These are phyloP conservation scores for Acidomyces sp. DNA, from an alignment of 495 filamentous ascomycete genomes.

Conservation along the genomic window DNA sequence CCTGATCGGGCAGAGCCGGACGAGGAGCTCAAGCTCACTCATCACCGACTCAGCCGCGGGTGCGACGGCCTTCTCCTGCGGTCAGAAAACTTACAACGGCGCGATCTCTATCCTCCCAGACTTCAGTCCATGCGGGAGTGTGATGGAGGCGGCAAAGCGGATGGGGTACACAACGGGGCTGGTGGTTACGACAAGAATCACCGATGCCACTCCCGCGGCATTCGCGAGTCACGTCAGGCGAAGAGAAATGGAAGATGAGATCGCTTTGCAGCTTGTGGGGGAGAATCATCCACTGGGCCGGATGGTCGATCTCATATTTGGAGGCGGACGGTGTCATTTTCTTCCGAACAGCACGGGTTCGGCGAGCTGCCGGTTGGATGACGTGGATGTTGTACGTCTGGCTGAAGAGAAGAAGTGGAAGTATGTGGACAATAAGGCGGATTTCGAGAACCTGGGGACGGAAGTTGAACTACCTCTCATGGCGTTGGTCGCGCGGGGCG, in stretches of 20 bases:
- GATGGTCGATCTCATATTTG: slow-evolving; percentile 80
- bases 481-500: slow-evolving; percentile 68
- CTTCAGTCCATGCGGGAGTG: slow-evolving; percentile 76
- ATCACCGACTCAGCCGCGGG: slow-evolving; percentile 93
- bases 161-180: slow-evolving; percentile 85
- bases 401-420: slow-evolving; percentile 66
- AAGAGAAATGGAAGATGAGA: slow-evolving; percentile 69
- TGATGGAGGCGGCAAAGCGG: slow-evolving; percentile 85
- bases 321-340: slow-evolving; percentile 89
- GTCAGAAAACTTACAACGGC: slow-evolving; percentile 84
- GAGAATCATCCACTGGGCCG: slow-evolving; percentile 65
- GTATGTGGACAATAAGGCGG: slow-evolving; percentile 56
- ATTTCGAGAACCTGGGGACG: slow-evolving; percentile 72
- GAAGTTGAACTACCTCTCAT: slow-evolving; percentile 68
- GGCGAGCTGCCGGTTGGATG: slow-evolving; percentile 69
- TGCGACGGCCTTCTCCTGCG: slow-evolving; percentile 91
- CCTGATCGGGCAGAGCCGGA: slow-evolving; percentile 78
- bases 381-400: slow-evolving; percentile 49
- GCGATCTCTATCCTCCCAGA: slow-evolving; percentile 84
- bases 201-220: slow-evolving; percentile 93
- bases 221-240: slow-evolving; percentile 81
- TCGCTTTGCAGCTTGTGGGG: slow-evolving; percentile 83
- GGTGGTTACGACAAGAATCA: slow-evolving; percentile 90
- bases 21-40: slow-evolving; percentile 63
- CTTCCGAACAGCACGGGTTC: slow-evolving; percentile 59